Base-by-base conservation (phyloP, 495 filamentous ascomycete genomes). In the Penicillium roqueforti region DNA sequence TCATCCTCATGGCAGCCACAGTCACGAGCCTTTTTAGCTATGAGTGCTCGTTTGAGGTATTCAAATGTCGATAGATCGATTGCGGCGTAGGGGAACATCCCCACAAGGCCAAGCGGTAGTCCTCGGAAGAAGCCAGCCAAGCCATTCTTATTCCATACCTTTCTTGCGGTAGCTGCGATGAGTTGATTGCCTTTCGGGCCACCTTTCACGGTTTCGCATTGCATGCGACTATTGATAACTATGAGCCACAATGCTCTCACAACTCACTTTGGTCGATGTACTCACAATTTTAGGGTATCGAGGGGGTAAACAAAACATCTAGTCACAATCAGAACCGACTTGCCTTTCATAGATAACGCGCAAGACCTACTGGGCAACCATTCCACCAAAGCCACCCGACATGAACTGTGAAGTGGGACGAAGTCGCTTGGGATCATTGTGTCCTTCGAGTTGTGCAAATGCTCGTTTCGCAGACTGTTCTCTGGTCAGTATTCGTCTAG, bases 71-170 rank as follows among this genome's bases (percentile, higher is more conserved):
- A 87, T 55, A 99, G 83, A 66, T 99, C 93, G 68, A 99, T 93
- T 34, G 93, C 95, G 31, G 89, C 89, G 70, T 99, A 99, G 1
- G 93, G 93, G 64, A 97, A 97, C 85, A 97, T 96, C 66, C 93
- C 93, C 46, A 95, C 65, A 3, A 99, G 78, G 18, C 95, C 93
- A 76, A 97, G 87, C 0, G 90, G 89, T 31, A 97, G 82, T 16
- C 93, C 93, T 54, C 92, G 90, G 67, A 97, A 99, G 57, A 89
- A 95, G 18, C 87, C 79, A 38, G 81, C 78, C 23, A 91, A 42
- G 31, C 90, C 90, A 41, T 84, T 85, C 47, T 81, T 80, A 28
- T 78, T 79, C 80, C 85, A 91, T 81, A 97, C 96, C 61, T 89
- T 93, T 61, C 77, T 82, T 3, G 87, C 85, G 3, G 91, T 96